Base-by-base conservation (phyloP, 805 yeast species). In the Hanseniaspora mollemarum region DNA sequence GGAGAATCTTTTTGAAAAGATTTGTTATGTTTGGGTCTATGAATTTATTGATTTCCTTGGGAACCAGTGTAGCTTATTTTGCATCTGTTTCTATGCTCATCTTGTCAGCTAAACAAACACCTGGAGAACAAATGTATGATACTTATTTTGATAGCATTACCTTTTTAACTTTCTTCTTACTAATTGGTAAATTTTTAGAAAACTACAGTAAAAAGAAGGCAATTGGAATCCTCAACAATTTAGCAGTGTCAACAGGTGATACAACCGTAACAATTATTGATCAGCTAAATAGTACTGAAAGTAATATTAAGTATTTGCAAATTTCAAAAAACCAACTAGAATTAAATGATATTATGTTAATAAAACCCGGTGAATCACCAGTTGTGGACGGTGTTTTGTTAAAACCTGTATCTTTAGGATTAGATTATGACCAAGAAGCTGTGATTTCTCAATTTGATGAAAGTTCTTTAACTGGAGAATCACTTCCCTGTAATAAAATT, bases 121-220 rank as follows among this genome's bases (percentile, higher is more conserved):
- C 73, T 80, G 44, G 57, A 31, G 33, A 42, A 44, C 53, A 53
- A 36, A 65, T 57, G 81, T 77, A 45, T 39, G 80, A 86, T 3
- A 79, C 84, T 0, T 83, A 81, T 58, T 83, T 83, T 60, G 94
- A 83, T 59, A 79, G 88, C 4, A 90, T 83, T 26, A 85, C 83
- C 2, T 83, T 83, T 59, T 68, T 83, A 55, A 75, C 87, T 0
- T 77, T 83, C 58, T 83, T 83, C 63, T 65, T 83, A 51, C 68
- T 83, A 43, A 76, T 81, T 53, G 94, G 94, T 1, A 71, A 86
- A 40, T 66, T 80, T 26, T 67, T 83, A 43, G 90, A 83, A 62
- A 71, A 81, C 26, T 72, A 72, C 55, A 77, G 88, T 1, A 83
- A 81, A 59, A 69, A 73, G 28, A 78, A 78, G 58, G 81, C 88